Conservation (phyloP, 257 asterid genomes). For the Solanum ossicruentum region DNA sequence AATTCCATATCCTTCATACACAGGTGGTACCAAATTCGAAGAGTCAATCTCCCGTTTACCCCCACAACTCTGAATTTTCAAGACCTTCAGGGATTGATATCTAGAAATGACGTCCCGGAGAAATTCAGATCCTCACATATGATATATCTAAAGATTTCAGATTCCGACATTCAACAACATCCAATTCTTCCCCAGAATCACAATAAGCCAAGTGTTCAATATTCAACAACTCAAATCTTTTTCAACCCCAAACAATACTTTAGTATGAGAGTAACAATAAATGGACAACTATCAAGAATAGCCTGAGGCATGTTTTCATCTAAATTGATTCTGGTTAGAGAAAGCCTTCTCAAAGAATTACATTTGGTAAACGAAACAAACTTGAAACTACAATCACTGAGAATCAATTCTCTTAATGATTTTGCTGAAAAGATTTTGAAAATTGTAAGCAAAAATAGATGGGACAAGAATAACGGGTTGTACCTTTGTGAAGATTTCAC, state of each 20-base stretch:
- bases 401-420: not conserved
- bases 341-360: not conserved
- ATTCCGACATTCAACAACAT: not conserved
- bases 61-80: not conserved
- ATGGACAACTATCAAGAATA: not conserved
- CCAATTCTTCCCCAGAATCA: not conserved
- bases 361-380: not conserved
- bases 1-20: not conserved
- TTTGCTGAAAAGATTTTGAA: not conserved
- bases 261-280: not conserved
- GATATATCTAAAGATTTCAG: too few species aligned
- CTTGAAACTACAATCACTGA: not conserved
- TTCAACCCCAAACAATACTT: not conserved
- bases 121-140: not conserved
- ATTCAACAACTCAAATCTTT: not conserved
- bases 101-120: not conserved
- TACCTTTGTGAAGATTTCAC: too few species aligned
- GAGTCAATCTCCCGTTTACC: not conserved
- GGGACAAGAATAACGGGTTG: too few species aligned
- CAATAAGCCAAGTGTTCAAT: not conserved
- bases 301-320: not conserved
- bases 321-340: not conserved
- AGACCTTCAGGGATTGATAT: not conserved
- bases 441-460: too few species aligned
- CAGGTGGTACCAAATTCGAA: not conserved